Conservation (phyloP, 2,329 filamentous ascomycete genomes). For the Apiospora marii region DNA sequence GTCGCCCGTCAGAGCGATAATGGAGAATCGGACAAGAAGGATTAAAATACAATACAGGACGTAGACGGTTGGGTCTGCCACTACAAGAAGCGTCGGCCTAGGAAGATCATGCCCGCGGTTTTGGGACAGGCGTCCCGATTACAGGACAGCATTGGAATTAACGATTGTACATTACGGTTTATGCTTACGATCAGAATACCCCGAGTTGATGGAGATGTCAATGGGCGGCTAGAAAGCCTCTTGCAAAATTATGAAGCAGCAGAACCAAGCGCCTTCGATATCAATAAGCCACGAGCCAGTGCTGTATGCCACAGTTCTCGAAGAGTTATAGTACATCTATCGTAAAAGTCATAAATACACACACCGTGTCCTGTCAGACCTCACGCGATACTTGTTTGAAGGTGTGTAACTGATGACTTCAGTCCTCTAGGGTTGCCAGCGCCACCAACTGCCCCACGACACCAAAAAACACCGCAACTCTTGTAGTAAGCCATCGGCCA, state of each 20-base stretch:
- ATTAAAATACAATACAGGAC: neutral
- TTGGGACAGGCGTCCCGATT: neutral
- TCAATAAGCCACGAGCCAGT: neutral
- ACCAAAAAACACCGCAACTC: no score
- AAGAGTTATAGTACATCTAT: no score
- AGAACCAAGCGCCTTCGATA: neutral
- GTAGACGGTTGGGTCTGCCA: neutral
- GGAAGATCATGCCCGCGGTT: neutral
- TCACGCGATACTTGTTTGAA: no score
- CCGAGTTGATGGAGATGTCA: neutral
- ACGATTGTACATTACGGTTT: neutral
- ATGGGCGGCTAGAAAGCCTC: neutral
- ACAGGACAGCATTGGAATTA: neutral
- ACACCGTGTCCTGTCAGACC: no score
- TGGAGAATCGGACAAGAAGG: neutral
- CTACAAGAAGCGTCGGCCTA: neutral
- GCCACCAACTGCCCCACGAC: no score
- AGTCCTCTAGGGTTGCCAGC: no score
- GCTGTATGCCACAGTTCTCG: no score
- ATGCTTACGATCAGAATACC: conserved; percentile 8
- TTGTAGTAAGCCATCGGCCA: no score
- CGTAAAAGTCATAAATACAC: no score
- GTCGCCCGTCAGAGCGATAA: neutral
- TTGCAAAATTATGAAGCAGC: neutral
- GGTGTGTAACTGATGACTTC: no score